Evolutionary conservation across 2,329 filamentous ascomycete species (phyloP).

Genomic region (Trichophyton verrucosum): DNA sequence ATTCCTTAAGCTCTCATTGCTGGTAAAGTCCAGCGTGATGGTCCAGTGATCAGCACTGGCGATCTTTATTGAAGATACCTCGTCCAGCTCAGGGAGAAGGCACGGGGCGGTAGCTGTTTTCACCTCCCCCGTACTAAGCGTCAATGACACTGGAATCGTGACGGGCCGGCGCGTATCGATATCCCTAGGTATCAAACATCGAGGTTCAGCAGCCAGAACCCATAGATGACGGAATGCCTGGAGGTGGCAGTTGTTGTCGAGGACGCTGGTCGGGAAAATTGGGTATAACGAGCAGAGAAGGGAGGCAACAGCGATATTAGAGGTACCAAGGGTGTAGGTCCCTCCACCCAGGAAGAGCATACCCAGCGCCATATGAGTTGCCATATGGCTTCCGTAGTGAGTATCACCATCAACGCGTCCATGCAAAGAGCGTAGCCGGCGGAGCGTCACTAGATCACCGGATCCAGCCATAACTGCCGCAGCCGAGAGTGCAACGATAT

Average conservation of each 20-base stretch:
- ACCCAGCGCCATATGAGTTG: conserved; percentile 82
- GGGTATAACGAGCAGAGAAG: conserved; percentile 90
- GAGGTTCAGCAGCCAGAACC: conserved; percentile 81
- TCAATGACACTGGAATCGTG: conserved; percentile 56
- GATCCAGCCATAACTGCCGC: conserved; percentile 93
- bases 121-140: conserved; percentile 36
- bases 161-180: conserved; percentile 71
- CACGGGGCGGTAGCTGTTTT: conserved; percentile 41
- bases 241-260: conserved; percentile 87
- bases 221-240: conserved; percentile 96
- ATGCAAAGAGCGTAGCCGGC: conserved; percentile 75
- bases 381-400: conserved; percentile 86
- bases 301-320: conserved; percentile 71
- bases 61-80: conserved; percentile 27
- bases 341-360: conserved; percentile 85
- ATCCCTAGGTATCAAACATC: conserved; percentile 80
- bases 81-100: conserved; percentile 38
- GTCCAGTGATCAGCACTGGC: conserved; percentile 61
- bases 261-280: conserved; percentile 73
- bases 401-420: conserved; percentile 72
- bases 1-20: conserved; percentile 47
- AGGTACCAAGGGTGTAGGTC: conserved; percentile 81
- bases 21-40: conserved; percentile 59
- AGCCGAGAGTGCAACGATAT: conserved; percentile 67
- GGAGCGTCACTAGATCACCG: conserved; percentile 73